These are phyloP conservation scores for Tetradesmus obliquus DNA, from an alignment of 139 green algal species.

Conservation along the genomic window DNA sequence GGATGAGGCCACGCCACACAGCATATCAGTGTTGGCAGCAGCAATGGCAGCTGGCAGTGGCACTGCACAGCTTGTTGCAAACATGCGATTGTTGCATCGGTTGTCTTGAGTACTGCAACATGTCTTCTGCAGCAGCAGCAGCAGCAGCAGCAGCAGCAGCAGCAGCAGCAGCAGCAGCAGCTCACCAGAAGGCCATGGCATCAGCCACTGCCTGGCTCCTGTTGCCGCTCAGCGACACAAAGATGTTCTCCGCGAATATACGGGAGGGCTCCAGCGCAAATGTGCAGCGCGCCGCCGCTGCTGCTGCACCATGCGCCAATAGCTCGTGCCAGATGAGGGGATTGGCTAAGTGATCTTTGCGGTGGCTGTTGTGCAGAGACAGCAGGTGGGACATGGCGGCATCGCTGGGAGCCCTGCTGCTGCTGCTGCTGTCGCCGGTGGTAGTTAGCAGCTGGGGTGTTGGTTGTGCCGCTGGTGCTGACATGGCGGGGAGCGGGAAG, in stretches of 20 bases:
- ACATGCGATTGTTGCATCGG: too few relatives aligned
- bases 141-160: too few relatives aligned
- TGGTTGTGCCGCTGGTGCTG: not conserved
- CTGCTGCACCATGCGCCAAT: not conserved
- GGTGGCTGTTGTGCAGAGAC: not conserved
- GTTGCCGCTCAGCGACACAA: not conserved
- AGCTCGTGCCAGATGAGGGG: not conserved
- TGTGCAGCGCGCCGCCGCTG: not conserved
- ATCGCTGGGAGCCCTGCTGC: not conserved
- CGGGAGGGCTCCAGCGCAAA: not conserved
- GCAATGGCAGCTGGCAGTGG: too few relatives aligned
- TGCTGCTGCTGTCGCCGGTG: not conserved
- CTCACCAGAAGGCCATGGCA: not conserved
- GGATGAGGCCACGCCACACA: too few relatives aligned
- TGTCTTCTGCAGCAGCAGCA: too few relatives aligned
- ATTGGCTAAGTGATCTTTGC: not conserved
- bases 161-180: too few relatives aligned
- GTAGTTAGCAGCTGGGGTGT: not conserved
- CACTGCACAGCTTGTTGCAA: too few relatives aligned
- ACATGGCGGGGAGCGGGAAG: not conserved
- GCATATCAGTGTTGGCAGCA: too few relatives aligned
- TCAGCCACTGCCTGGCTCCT: not conserved
- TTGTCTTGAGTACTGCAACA: too few relatives aligned
- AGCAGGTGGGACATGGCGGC: not conserved
- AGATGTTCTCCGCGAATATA: not conserved